Conservation (phyloP, 345 rosid species). For the Hirschfeldia incana region DNA sequence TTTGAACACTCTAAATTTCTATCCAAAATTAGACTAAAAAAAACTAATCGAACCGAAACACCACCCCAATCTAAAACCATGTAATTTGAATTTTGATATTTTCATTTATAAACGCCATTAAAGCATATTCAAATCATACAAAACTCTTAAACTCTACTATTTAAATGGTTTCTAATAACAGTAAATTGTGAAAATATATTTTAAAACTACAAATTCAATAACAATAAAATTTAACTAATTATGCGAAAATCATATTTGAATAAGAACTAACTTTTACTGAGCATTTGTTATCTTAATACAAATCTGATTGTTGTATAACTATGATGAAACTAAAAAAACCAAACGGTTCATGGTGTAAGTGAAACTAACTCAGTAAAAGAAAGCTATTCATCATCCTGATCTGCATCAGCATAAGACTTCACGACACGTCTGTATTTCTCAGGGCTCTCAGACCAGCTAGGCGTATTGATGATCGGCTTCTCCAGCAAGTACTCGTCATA, state of each 20-base stretch:
- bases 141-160: neutral
- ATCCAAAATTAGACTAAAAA: no score
- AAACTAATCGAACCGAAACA: no score
- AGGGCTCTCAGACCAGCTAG: slow-evolving; percentile 60
- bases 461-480: slow-evolving; percentile 48
- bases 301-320: slow-evolving; percentile 8
- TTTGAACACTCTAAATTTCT: no score
- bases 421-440: slow-evolving; percentile 46
- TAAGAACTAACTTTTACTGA: neutral
- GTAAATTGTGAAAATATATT: neutral
- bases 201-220: neutral
- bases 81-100: neutral
- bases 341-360: neutral
- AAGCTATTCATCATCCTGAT: neutral
- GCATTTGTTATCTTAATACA: neutral
- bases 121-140: neutral
- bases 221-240: neutral
- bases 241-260: neutral
- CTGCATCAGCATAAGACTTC: slow-evolving; percentile 19
- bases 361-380: neutral
- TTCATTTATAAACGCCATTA: neutral
- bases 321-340: neutral
- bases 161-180: neutral
- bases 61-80: no score
- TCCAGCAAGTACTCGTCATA: slow-evolving; percentile 53